Evolutionary conservation across 2,329 filamentous ascomycete genomes (phyloP).

Genomic region (Phialocephala sp.): DNA sequence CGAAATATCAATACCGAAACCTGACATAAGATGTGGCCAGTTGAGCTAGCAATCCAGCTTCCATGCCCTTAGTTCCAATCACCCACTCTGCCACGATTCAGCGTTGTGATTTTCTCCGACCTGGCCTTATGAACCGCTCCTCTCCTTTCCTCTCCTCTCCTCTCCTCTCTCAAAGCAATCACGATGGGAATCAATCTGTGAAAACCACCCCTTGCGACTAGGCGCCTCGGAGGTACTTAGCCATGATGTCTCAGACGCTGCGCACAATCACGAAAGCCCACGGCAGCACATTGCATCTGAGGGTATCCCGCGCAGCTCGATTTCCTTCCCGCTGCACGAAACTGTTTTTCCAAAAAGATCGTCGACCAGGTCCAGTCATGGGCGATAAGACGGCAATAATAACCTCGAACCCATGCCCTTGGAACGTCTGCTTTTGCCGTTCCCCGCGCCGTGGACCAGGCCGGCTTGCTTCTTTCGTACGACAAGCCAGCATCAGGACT

Average conservation of each 20-base stretch:
- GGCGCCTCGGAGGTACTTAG: background rate
- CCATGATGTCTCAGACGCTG: background rate
- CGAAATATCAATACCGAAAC: background rate
- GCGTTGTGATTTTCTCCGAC: background rate
- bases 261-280: background rate
- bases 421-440: constrained; percentile 1
- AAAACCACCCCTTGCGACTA: background rate
- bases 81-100: background rate
- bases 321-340: constrained; percentile 6
- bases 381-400: background rate
- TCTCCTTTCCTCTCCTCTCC: background rate
- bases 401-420: background rate
- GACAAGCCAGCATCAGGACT: background rate
- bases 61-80: background rate
- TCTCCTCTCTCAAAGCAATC: background rate
- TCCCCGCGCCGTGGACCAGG: background rate
- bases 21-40: background rate
- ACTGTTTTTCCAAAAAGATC: background rate
- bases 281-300: background rate
- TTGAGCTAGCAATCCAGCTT: background rate
- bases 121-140: background rate
- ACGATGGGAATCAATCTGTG: background rate
- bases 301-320: background rate
- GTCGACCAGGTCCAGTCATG: background rate
- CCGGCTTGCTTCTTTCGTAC: constrained; percentile 2